Conservation (phyloP, 305 asterid genomes). For the Fraxinus platypoda region DNA sequence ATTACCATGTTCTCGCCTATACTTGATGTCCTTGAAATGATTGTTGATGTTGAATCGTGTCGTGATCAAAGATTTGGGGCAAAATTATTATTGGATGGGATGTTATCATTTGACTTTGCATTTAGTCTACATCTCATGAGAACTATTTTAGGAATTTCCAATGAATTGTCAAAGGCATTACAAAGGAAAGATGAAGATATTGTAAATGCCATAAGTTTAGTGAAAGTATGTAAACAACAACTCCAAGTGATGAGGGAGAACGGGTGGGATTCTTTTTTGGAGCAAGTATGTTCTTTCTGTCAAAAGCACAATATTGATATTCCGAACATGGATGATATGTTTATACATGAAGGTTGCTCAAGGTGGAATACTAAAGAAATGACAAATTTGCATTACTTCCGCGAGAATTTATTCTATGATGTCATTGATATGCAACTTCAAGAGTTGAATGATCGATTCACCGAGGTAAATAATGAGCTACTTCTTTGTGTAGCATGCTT, state of each 20-base stretch:
- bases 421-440: not conserved
- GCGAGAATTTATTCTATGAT: not conserved
- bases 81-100: too few species aligned
- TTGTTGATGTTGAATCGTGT: not conserved
- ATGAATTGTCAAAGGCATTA: not conserved
- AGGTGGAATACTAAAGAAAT: not conserved
- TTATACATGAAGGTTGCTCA: not conserved
- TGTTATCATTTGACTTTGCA: not conserved
- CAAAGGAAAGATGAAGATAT: not conserved
- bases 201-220: not conserved
- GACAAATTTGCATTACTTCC: not conserved
- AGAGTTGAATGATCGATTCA: not conserved
- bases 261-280: not conserved
- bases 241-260: not conserved
- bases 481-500: not conserved
- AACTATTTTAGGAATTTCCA: not conserved
- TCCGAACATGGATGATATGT: not conserved
- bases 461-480: conserved; percentile 1
- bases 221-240: not conserved
- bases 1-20: not conserved
- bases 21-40: not conserved
- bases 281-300: not conserved
- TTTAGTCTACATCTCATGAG: not conserved
- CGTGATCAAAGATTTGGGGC: not conserved
- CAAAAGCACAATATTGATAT: not conserved